Base-by-base conservation (phyloP, 1,284 basidiomycete species). In the Cerrena zonata region DNA sequence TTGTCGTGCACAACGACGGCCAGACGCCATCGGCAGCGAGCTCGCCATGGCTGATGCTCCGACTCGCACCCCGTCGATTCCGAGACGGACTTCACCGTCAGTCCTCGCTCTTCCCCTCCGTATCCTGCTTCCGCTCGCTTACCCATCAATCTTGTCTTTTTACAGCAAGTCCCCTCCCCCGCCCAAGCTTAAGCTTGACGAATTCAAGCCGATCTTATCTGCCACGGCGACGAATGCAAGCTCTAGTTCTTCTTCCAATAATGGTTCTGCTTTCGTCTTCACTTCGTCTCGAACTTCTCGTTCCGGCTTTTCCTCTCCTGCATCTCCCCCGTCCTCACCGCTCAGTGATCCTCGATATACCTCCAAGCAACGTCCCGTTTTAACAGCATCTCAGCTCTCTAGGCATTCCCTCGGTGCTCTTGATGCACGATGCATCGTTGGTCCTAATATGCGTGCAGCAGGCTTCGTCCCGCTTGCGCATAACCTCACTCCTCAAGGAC, bases 231-330 rank as follows among this genome's bases (percentile, higher is more conserved):
- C 51, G 71, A 74, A 57, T 77, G 80, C 48, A 80, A 78, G 77
- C 87, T 87, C 56, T 69, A 74, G 55, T 66, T 84, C 43, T 52
- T 77, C 13, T 34, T 61, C 26, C 45, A 63, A 23, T 51, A 55
- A 21, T 7, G 34, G 51, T n/a, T 56, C 56, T 22, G 58, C 64
- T 5, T 65, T 64, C 51, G 62, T 65, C 47, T 66, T 64, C 57
- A 63, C 64, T 24, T 65, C 63, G 3, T 65, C 64, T 34, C 61
- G 60, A 37, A 61, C 56, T 13, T 30, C 58, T 36, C 58, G 56
- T 37, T 49, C 48, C 34, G 30, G 27, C n/a, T 37, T 45, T 19
- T 41, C 53, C 34, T 42, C 41, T 37, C 50, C 50, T n/a, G 49
- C 37, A 15, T 36, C 49, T 23, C 37, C 52, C 18, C 47, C 54